Evolutionary conservation across 345 rosid genomes (phyloP).

Genomic region (Conringia planisiliqua): DNA sequence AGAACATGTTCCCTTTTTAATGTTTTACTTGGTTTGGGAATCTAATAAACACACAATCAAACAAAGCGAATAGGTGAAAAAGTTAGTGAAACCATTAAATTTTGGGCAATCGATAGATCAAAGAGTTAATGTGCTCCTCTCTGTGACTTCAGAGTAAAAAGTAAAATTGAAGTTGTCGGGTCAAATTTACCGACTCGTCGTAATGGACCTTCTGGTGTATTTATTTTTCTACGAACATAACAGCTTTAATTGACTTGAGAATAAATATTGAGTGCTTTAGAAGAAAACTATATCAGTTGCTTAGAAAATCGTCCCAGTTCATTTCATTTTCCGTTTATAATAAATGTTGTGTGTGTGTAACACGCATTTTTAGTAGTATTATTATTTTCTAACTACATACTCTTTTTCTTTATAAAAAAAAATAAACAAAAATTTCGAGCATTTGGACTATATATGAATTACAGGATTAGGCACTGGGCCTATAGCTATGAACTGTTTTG

Average conservation of each 20-base stretch:
- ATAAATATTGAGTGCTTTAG: slow-evolving; percentile 15
- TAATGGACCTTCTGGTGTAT: neutral
- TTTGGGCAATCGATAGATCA: neutral
- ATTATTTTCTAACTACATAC: neutral
- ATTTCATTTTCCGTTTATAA: slow-evolving; percentile 2
- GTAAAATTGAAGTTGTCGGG: neutral
- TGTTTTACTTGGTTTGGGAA: neutral
- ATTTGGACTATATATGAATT: slow-evolving; percentile 11
- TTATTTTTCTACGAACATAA: neutral
- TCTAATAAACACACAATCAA: neutral
- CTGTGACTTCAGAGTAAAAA: slow-evolving; percentile 5
- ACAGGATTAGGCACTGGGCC: slow-evolving; percentile 24
- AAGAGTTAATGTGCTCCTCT: neutral
- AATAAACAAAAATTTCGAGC: neutral
- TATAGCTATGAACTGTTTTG: slow-evolving; percentile 9
- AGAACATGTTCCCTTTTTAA: too few species aligned
- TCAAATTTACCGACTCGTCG: slow-evolving; percentile 13
- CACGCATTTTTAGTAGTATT: slow-evolving; percentile 8
- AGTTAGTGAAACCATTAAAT: neutral
- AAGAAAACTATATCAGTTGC: slow-evolving; percentile 11
- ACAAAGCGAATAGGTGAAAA: neutral
- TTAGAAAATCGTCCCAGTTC: slow-evolving; percentile 13
- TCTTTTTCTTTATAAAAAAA: neutral
- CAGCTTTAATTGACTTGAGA: slow-evolving; percentile 25
- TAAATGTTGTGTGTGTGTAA: neutral